Evolutionary conservation across 345 rosid species (phyloP).

Genomic region (Sisymbrium irio): DNA sequence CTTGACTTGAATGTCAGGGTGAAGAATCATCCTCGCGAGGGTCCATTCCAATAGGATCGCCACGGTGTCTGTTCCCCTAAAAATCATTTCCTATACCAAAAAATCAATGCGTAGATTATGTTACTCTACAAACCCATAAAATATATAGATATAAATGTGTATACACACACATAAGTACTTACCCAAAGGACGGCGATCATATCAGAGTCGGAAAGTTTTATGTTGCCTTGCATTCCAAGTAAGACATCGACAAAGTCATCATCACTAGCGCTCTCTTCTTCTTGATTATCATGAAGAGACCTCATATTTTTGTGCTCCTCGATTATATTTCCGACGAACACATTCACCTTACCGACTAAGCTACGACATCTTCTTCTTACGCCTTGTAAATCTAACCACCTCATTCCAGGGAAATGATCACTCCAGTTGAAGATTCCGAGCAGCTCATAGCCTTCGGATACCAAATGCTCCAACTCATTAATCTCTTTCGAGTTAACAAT

Average conservation of each 20-base stretch:
- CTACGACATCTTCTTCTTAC: conserved; percentile 43
- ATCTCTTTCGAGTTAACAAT: conserved; percentile 19
- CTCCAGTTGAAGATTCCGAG: conserved; percentile 80
- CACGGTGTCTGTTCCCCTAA: conserved; percentile 85
- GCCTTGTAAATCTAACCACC: conserved; percentile 45
- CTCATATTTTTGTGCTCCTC: conserved; percentile 49
- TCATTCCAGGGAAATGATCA: conserved; percentile 61
- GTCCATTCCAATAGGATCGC: conserved; percentile 87
- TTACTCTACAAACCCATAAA: not conserved
- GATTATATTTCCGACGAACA: conserved; percentile 57
- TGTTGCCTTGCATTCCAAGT: conserved; percentile 47
- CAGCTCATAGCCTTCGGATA: conserved; percentile 49
- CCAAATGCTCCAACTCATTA: conserved; percentile 41
- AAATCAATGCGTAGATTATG: not conserved
- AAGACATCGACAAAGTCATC: conserved; percentile 52
- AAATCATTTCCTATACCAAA: conserved; percentile 69
- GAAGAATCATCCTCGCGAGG: conserved; percentile 71
- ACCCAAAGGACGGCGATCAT: conserved; percentile 61
- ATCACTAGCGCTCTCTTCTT: not conserved
- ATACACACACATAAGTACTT: not conserved
- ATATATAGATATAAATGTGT: too few relatives aligned
- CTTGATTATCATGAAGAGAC: conserved; percentile 10
- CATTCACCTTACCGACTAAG: conserved; percentile 46
- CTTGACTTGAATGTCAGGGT: conserved; percentile 56
- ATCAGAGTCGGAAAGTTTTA: conserved; percentile 43